Base-by-base conservation (phyloP, 2,329 filamentous ascomycete species). In the Orbilia blumenaviensis region DNA sequence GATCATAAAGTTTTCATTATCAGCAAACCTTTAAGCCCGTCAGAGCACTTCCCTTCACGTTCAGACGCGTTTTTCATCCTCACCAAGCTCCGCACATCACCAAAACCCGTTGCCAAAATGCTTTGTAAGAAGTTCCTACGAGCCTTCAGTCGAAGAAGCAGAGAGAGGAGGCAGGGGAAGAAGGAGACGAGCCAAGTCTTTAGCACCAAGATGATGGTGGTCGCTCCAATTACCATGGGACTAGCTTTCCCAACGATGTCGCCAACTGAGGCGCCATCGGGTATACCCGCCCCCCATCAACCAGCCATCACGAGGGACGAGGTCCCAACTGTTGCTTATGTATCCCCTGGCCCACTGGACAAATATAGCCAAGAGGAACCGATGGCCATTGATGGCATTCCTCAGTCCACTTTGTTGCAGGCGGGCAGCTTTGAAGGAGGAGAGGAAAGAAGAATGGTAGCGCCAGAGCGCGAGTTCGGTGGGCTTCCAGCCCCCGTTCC, bases 331-430 rank as follows among this genome's bases (percentile, higher is more conserved):
- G 7, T 6, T 16, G n/a, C 4, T 9, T 18, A 10, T 3, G 27
- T 1, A 4, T 64, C 42, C 1, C 21, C 29, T 4, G n/a, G 34
- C 7, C 54, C 66, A 5, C 2, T 69, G 5, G 14, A n/a, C 9
- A 8, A 23, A 0, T 69, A 69, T 14, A 42, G 34, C 14, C 66
- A 69, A 9, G 66, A 69, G 18, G 66, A 50, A n/a, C 29, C 62
- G 14, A 23, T 44, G 1, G 0, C 16, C 7, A 69, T 69, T 18
- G 66, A 69, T 16, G n/a, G 9, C 7, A 21, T 62, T 14, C 41
- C 54, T 12, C n/a, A n/a, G 25, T 5, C 18, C 29, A 7, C n/a
- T n/a, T n/a, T n/a, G n/a, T n/a, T n/a, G n/a, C n/a, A n/a, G n/a
- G n/a, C n/a, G n/a, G n/a, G n/a, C n/a, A n/a, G n/a, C n/a, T n/a